Conservation (phyloP, 495 filamentous ascomycete genomes). For the Hypomontagnella submonticulosa region DNA sequence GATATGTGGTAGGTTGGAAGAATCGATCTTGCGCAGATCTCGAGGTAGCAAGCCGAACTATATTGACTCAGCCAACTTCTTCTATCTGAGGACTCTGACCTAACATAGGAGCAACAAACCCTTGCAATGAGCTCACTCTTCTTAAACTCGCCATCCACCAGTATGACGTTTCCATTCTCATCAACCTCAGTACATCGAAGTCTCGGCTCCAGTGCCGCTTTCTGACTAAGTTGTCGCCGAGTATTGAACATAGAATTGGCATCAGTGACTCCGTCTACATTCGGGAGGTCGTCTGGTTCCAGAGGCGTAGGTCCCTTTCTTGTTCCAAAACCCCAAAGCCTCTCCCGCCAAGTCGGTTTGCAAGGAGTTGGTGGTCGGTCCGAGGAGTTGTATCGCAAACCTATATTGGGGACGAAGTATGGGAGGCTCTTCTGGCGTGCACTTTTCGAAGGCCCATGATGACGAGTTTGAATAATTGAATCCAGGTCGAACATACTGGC, state of each 20-base stretch:
- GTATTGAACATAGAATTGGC: constrained; percentile 65
- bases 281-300: constrained; percentile 64
- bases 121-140: constrained; percentile 96
- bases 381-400: constrained; percentile 52
- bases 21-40: constrained; percentile 97
- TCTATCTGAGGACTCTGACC: constrained; percentile 2
- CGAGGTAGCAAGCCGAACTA: constrained; percentile 96
- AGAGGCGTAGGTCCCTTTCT: constrained; percentile 50
- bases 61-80: constrained; percentile 41
- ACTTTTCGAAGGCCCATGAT: constrained; percentile 17
- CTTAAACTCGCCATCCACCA: constrained; percentile 95
- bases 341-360: constrained; percentile 64
- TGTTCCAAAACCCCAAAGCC: constrained; percentile 60
- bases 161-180: constrained; percentile 90
- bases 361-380: constrained; percentile 53
- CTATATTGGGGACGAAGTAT: constrained; percentile 29
- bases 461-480: constrained; percentile 51
- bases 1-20: constrained; percentile 96
- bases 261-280: constrained; percentile 60
- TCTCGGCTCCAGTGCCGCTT: constrained; percentile 80
- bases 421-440: constrained; percentile 13
- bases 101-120: constrained; percentile 61
- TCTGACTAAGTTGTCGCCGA: constrained; percentile 71
- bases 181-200: constrained; percentile 96
- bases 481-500: constrained; percentile 58